These are phyloP conservation scores for Simmondsia chinensis DNA, from an alignment of 148 eudicot genomes.

Conservation along the genomic window DNA sequence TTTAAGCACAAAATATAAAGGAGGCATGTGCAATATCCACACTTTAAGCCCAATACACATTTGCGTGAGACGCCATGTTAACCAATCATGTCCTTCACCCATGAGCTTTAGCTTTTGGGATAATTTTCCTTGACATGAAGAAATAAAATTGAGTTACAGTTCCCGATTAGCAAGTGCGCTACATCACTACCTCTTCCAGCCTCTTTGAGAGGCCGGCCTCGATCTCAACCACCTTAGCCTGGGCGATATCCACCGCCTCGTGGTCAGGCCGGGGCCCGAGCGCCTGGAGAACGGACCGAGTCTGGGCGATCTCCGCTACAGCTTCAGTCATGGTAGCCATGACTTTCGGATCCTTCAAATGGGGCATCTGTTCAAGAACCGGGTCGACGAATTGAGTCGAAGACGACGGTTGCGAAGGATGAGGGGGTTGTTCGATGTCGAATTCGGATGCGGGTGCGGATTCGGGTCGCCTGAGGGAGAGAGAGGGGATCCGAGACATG, in stretches of 20 bases:
- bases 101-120: no score
- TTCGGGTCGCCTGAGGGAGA: conserved; percentile 18
- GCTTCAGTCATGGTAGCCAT: conserved; percentile 54
- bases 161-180: no score
- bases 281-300: conserved; percentile 47
- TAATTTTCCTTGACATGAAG: no score
- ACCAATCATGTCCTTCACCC: no score
- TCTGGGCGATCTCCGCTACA: conserved; percentile 53
- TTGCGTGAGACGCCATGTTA: no score
- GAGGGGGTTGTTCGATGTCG: conserved; percentile 66
- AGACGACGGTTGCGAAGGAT: background rate
- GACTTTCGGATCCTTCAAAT: conserved; percentile 54
- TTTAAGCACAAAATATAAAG: no score
- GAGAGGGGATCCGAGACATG: conserved; percentile 53
- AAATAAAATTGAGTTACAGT: no score
- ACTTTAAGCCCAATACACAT: no score
- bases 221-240: conserved; percentile 36
- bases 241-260: conserved; percentile 64
- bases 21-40: no score
- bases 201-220: conserved; percentile 15
- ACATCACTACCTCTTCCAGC: no score
- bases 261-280: conserved; percentile 77
- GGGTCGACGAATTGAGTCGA: conserved; percentile 40
- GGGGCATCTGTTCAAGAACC: conserved; percentile 59
- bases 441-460: conserved; percentile 11